phyloP scores from a whole-genome alignment of 2,329 filamentous ascomycete species.

The Phoma sp. region DNA sequence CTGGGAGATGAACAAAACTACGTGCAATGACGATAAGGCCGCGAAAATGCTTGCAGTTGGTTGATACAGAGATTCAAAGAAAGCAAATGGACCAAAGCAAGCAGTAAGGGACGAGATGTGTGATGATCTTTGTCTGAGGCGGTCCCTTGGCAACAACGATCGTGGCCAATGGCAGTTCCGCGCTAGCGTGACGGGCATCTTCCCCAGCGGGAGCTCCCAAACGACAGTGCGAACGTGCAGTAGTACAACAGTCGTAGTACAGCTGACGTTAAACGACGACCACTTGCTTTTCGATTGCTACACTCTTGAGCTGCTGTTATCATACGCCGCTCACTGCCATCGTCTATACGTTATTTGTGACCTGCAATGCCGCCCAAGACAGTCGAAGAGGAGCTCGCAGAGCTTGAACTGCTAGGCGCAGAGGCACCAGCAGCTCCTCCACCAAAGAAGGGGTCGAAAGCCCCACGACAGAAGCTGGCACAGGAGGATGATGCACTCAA shows the following conservation, averaged over 20 bases:
- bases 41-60: constrained; percentile 22
- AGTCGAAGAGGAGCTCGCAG: constrained; percentile 57
- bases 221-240: constrained; percentile 20
- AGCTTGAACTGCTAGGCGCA: constrained; percentile 45
- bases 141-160: constrained; percentile 31
- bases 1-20: constrained; percentile 31
- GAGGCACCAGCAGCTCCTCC: constrained; percentile 42
- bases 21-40: constrained; percentile 21
- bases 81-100: constrained; percentile 25
- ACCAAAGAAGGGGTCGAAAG: constrained; percentile 54
- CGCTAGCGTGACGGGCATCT: constrained; percentile 34
- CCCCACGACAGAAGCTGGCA: constrained; percentile 50
- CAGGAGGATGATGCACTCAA: constrained; percentile 77
- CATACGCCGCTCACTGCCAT: not conserved
- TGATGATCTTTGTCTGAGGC: constrained; percentile 47
- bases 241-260: constrained; percentile 7
- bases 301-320: not conserved
- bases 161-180: constrained; percentile 30
- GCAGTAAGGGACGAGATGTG: constrained; percentile 30
- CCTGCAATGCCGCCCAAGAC: constrained; percentile 48
- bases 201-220: constrained; percentile 20
- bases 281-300: not conserved
- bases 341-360: constrained; percentile 1
- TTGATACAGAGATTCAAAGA: constrained; percentile 22
- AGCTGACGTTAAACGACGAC: not conserved